These are phyloP conservation scores for Emergomyces pasteurianus DNA, from an alignment of 2,329 filamentous ascomycete species.

Conservation along the genomic window DNA sequence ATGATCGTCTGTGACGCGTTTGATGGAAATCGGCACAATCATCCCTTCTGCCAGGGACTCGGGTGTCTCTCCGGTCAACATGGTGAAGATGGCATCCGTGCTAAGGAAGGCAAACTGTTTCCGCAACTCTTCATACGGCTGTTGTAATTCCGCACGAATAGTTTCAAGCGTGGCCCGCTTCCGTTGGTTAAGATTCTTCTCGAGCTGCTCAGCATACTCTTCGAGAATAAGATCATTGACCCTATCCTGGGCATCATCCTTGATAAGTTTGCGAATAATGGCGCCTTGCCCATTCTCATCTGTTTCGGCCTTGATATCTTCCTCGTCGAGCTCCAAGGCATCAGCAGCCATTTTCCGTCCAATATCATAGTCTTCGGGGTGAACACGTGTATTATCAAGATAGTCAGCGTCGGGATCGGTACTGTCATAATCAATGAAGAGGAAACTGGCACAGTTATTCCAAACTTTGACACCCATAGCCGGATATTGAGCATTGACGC, in stretches of 20 bases:
- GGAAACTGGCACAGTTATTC: conserved; percentile 93
- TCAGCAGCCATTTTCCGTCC: conserved; percentile 98
- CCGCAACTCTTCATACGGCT: conserved; percentile 87
- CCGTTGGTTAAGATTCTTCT: conserved; percentile 82
- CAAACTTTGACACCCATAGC: conserved; percentile 85
- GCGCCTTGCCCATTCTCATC: conserved; percentile 82
- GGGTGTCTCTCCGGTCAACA: conserved; percentile 87
- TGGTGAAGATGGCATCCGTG: conserved; percentile 79
- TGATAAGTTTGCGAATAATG: conserved; percentile 88
- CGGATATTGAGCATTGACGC: conserved; percentile 68
- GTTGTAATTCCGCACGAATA: conserved; percentile 84
- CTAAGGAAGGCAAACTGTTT: conserved; percentile 61
- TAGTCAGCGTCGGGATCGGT: conserved; percentile 75
- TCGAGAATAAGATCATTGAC: conserved; percentile 94
- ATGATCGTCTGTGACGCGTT: conserved; percentile 81
- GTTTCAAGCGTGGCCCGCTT: conserved; percentile 95
- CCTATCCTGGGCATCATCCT: conserved; percentile 83
- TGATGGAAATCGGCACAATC: conserved; percentile 82
- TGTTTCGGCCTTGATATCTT: conserved; percentile 90
- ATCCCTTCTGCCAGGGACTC: conserved; percentile 77
- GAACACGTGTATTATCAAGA: conserved; percentile 90
- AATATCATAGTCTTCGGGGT: conserved; percentile 96
- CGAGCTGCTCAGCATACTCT: conserved; percentile 91
- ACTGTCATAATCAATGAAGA: conserved; percentile 81
- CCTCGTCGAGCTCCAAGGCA: conserved; percentile 89